A percentile compares a stretch with the other conserved stretches of the same genome.
phyloP scores from a whole-genome alignment of 768 basidiomycete genomes.

The Agaricus sinodeliciosus region DNA sequence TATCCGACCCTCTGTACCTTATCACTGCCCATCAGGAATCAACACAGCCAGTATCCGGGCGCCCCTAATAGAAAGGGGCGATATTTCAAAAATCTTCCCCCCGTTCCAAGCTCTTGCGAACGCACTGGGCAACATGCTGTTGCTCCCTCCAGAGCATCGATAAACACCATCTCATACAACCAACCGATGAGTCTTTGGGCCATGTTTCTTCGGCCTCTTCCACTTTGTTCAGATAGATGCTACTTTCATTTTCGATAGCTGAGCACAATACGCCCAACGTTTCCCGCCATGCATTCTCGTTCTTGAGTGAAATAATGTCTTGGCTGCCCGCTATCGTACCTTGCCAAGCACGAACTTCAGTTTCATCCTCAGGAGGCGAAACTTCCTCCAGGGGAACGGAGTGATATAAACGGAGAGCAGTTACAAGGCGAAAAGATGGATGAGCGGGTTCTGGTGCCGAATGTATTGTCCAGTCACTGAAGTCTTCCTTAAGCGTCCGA shows the following conservation, averaged over 20 bases:
- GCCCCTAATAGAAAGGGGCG: not conserved
- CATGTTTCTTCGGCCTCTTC: slow-evolving; percentile 6
- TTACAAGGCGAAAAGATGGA: slow-evolving; percentile 77
- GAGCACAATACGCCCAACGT: slow-evolving; percentile 34
- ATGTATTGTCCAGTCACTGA: slow-evolving; percentile 79
- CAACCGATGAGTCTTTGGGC: slow-evolving; percentile 4
- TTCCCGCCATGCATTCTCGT: slow-evolving; percentile 41
- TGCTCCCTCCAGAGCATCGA: slow-evolving; percentile 9
- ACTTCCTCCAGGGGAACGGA: slow-evolving; percentile 26
- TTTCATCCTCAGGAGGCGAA: slow-evolving; percentile 18
- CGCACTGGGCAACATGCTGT: slow-evolving; percentile 1
- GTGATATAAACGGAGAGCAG: slow-evolving; percentile 62
- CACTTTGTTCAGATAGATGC: slow-evolving; percentile 6
- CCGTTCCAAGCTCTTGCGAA: not conserved
- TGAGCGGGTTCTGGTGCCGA: slow-evolving; percentile 50
- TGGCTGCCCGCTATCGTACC: slow-evolving; percentile 43
- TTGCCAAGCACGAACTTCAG: slow-evolving; percentile 40
- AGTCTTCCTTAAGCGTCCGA: not conserved
- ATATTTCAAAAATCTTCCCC: slow-evolving; percentile 1
- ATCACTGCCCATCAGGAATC: too few relatives aligned
- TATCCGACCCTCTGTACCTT: too few relatives aligned
- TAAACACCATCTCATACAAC: slow-evolving; percentile 5
- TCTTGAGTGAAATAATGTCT: slow-evolving; percentile 38
- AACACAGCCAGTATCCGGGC: too few relatives aligned
- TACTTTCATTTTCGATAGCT: slow-evolving; percentile 9